Base-by-base conservation (phyloP, 1,284 basidiomycete species). In the Cystobasidium sp. region DNA sequence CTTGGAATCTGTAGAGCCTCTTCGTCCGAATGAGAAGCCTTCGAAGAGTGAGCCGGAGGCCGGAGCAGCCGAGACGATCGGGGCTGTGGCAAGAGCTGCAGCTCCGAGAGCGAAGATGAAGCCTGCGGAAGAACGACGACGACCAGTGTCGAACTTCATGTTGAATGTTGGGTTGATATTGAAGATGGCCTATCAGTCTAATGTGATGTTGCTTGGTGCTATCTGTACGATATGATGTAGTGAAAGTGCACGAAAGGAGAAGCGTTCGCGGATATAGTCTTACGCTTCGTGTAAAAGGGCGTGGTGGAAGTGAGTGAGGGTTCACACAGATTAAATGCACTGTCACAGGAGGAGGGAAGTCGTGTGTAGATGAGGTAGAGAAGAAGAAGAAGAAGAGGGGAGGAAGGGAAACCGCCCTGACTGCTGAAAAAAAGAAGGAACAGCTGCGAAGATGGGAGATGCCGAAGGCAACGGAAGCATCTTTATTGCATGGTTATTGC, bases 111-210 rank as follows among this genome's bases (percentile, higher is more conserved):
- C 70, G 63, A 66, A 65, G 63, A 73, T 31, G 18, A 73, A 46
- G 14, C 61, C 70, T 7, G 62, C 70, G 2, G 70, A 65, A 5
- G 70, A 73, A 18, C 62, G 63, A 31, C 70, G 70, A n/a, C 70
- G 24, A 14, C 63, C 46, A 20, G 12, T 12, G 41, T 73, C 63
- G 37, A 73, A 59, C 49, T 52, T 66, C 64, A 43, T 59, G 4
- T 63, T 37, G n/a, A 43, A 16, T 12, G 37, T 51, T 16, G 31
- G 18, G 41, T n/a, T n/a, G n/a, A 10, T 12, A n/a, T n/a, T 53
- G 64, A 41, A 14, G 49, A 3, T 41, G n/a, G 7, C 7, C 10
- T 58, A 41, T 9, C 4, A 16, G 16, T 41, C 56, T 5, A 16
- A 58, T 20, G 20, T 55, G 22, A 31, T n/a, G 51, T 18, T 55